Evolutionary conservation across 305 asterid genomes (phyloP).

Genomic region (Fraxinus nigra): DNA sequence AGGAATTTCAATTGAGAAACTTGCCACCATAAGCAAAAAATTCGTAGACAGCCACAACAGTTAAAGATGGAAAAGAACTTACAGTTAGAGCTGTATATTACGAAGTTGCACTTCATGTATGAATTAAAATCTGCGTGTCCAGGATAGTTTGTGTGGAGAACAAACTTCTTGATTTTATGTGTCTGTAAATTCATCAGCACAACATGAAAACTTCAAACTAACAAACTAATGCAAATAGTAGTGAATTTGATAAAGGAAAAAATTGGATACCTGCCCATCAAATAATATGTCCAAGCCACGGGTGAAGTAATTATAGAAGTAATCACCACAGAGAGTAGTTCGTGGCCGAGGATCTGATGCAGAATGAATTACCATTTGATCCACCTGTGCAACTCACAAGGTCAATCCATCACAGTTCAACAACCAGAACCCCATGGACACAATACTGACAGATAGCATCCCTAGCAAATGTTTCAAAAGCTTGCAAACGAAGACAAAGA

Average conservation of each 20-base stretch:
- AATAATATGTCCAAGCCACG: slow-evolving; percentile 88
- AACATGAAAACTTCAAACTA: neutral
- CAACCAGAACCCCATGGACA: neutral
- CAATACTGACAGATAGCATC: neutral
- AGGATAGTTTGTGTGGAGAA: slow-evolving; percentile 88
- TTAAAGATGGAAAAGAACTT: slow-evolving; percentile 25
- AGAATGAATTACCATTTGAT: slow-evolving; percentile 93
- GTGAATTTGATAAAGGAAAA: neutral
- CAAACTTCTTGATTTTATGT: slow-evolving; percentile 82
- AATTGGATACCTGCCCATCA: slow-evolving; percentile 72
- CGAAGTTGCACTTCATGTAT: slow-evolving; percentile 88
- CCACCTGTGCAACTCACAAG: slow-evolving; percentile 52
- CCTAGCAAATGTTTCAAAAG: neutral
- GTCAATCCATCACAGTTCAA: slow-evolving; percentile 17
- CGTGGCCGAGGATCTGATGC: slow-evolving; percentile 81
- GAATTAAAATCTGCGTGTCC: slow-evolving; percentile 95
- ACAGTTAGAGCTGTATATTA: slow-evolving; percentile 58
- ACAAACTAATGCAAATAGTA: neutral
- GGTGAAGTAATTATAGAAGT: slow-evolving; percentile 81
- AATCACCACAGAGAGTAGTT: slow-evolving; percentile 83
- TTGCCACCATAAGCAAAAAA: neutral
- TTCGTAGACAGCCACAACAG: neutral
- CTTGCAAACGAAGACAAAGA: slow-evolving; percentile 2
- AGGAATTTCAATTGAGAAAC: neutral
- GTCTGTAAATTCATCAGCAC: slow-evolving; percentile 44